These are phyloP conservation scores for Ligustrum vulgare DNA, from an alignment of 257 asterid species.

Conservation along the genomic window DNA sequence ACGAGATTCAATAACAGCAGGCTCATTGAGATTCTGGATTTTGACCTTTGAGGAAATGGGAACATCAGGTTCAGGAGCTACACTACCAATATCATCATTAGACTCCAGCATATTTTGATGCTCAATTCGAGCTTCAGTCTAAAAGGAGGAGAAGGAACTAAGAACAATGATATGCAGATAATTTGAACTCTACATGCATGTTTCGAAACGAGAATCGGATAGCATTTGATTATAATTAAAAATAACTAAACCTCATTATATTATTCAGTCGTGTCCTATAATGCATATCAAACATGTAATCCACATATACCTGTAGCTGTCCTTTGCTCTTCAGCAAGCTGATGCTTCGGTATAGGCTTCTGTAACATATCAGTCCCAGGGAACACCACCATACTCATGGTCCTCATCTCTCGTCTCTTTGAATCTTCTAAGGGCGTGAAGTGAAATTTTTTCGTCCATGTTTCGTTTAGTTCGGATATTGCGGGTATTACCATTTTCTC, in stretches of 20 bases:
- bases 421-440: slow-evolving; percentile 71
- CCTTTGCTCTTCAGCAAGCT: slow-evolving; percentile 13
- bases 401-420: slow-evolving; percentile 60
- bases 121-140: slow-evolving; percentile 32
- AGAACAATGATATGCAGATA: background rate
- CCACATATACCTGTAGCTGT: slow-evolving; percentile 46
- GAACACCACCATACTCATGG: slow-evolving; percentile 73
- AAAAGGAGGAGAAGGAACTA: slow-evolving; percentile 17
- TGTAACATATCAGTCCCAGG: slow-evolving; percentile 80
- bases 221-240: background rate
- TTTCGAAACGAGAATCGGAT: background rate
- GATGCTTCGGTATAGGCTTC: slow-evolving; percentile 50
- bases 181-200: background rate
- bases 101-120: slow-evolving; percentile 23
- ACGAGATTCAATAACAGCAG: slow-evolving; percentile 27
- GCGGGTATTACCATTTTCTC: slow-evolving; percentile 86
- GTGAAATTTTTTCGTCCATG: slow-evolving; percentile 87
- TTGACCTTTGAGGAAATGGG: slow-evolving; percentile 18
- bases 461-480: slow-evolving; percentile 65
- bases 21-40: slow-evolving; percentile 6
- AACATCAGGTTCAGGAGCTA: slow-evolving; percentile 9
- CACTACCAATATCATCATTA: slow-evolving; percentile 12
- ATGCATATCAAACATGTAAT: background rate
- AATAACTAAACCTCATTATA: background rate
- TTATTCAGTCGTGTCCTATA: background rate